These are phyloP conservation scores for Talaromyces proteolyticus DNA, from an alignment of 495 filamentous ascomycete genomes.

Conservation along the genomic window DNA sequence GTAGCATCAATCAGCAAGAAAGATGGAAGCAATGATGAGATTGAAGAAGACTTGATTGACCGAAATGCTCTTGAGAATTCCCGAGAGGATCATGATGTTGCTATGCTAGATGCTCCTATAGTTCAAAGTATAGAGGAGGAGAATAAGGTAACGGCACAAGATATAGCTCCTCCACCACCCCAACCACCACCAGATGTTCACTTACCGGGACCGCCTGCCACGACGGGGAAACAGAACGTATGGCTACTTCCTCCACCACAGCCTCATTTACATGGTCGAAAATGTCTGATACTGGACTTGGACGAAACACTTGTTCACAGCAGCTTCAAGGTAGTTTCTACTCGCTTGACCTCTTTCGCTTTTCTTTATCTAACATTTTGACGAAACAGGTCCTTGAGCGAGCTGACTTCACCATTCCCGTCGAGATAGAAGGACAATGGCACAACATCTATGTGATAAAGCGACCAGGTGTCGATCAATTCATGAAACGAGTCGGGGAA, in stretches of 20 bases:
- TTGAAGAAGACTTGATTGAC: slow-evolving; percentile 4
- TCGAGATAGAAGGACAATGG: slow-evolving; percentile 97
- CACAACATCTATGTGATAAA: slow-evolving; percentile 99
- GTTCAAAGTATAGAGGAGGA: slow-evolving; percentile 18
- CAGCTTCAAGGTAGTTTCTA: slow-evolving; percentile 80
- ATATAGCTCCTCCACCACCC: slow-evolving; percentile 51
- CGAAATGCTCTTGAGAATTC: slow-evolving; percentile 24
- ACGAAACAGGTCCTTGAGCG: slow-evolving; percentile 79
- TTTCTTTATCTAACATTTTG: not conserved
- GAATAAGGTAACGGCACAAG: slow-evolving; percentile 2
- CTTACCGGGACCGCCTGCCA: slow-evolving; percentile 26
- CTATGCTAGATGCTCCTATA: slow-evolving; percentile 50
- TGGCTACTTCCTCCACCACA: slow-evolving; percentile 75
- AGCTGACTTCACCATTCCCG: slow-evolving; percentile 98
- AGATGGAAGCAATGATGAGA: slow-evolving; percentile 10
- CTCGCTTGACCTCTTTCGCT: not conserved
- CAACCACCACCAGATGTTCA: slow-evolving; percentile 42
- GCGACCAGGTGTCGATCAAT: slow-evolving; percentile 91
- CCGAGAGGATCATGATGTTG: slow-evolving; percentile 51
- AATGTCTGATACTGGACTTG: slow-evolving; percentile 92
- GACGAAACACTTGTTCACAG: slow-evolving; percentile 99
- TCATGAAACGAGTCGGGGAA: slow-evolving; percentile 98
- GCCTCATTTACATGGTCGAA: slow-evolving; percentile 74
- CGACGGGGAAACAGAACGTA: slow-evolving; percentile 46
- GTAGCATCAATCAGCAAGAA: slow-evolving; percentile 23